These are phyloP conservation scores for Clavariopsis aquatica DNA, from an alignment of 495 filamentous ascomycete species.

Conservation along the genomic window DNA sequence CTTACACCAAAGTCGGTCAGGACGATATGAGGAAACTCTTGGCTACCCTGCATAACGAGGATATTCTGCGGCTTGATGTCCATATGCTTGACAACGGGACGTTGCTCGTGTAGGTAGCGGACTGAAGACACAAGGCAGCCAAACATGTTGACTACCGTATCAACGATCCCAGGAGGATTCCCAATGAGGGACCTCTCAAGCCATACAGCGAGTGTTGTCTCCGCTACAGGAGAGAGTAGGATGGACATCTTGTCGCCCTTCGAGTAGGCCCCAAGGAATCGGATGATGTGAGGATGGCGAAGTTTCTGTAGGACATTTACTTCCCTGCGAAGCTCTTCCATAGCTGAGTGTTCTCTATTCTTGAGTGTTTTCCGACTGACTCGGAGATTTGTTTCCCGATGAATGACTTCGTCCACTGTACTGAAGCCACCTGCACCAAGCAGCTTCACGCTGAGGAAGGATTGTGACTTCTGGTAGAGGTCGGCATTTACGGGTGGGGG, in stretches of 20 bases:
- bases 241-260: conserved; percentile 36
- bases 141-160: conserved; percentile 31
- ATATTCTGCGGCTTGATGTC: conserved; percentile 42
- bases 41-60: conserved; percentile 33
- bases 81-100: conserved; percentile 35
- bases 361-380: conserved; percentile 37
- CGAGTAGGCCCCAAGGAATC: conserved; percentile 32
- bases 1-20: conserved; percentile 40
- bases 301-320: conserved; percentile 37
- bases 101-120: conserved; percentile 35
- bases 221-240: conserved; percentile 36
- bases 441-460: conserved; percentile 32
- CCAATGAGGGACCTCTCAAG: conserved; percentile 11
- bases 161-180: conserved; percentile 8
- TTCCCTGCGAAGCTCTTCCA: conserved; percentile 33
- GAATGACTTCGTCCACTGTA: conserved; percentile 35
- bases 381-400: conserved; percentile 29
- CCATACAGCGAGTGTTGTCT: conserved; percentile 34
- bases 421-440: conserved; percentile 37
- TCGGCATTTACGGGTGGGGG: neutral
- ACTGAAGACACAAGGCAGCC: conserved; percentile 34
- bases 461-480: conserved; percentile 5
- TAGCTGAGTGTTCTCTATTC: conserved; percentile 17
- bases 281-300: conserved; percentile 38
- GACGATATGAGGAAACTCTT: conserved; percentile 25